These are phyloP conservation scores for Hirschioporus abietinus DNA, from an alignment of 768 basidiomycete species.

Conservation along the genomic window DNA sequence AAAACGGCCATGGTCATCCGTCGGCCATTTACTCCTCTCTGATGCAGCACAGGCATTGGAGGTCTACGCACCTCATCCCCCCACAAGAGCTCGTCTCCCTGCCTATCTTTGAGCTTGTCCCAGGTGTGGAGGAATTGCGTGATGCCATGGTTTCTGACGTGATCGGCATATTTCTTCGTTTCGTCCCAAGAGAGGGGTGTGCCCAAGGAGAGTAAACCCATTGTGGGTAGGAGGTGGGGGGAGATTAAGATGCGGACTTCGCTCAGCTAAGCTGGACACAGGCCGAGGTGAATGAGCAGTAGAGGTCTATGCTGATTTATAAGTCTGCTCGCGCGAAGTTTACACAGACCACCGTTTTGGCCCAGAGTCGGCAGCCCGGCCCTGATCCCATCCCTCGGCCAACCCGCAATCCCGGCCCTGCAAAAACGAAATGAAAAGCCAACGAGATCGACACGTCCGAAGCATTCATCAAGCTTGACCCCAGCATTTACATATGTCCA, in stretches of 20 bases:
- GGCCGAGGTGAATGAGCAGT: not conserved
- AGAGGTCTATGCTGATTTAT: not conserved
- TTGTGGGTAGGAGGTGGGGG: constrained; percentile 26
- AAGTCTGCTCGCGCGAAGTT: not conserved
- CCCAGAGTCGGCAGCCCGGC: not conserved
- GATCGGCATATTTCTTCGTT: constrained; percentile 79
- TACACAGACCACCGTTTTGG: not conserved
- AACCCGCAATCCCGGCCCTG: not conserved
- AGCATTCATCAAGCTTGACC: not conserved
- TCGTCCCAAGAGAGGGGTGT: constrained; percentile 92
- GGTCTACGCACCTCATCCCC: constrained; percentile 81
- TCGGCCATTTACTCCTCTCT: constrained; percentile 9
- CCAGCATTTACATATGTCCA: not conserved
- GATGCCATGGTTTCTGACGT: constrained; percentile 89
- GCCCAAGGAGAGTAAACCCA: constrained; percentile 92
- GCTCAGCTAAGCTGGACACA: not conserved
- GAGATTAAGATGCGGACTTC: not conserved
- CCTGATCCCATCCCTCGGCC: not conserved
- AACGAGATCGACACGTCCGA: not conserved
- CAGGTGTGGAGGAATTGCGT: constrained; percentile 92
- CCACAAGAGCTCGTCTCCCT: constrained; percentile 92
- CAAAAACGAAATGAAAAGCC: not conserved
- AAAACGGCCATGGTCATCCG: constrained; percentile 12
- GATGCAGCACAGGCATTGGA: constrained; percentile 1
- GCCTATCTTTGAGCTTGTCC: constrained; percentile 86